Base-by-base conservation (phyloP, 257 asterid genomes). In the Salvia splendens region DNA sequence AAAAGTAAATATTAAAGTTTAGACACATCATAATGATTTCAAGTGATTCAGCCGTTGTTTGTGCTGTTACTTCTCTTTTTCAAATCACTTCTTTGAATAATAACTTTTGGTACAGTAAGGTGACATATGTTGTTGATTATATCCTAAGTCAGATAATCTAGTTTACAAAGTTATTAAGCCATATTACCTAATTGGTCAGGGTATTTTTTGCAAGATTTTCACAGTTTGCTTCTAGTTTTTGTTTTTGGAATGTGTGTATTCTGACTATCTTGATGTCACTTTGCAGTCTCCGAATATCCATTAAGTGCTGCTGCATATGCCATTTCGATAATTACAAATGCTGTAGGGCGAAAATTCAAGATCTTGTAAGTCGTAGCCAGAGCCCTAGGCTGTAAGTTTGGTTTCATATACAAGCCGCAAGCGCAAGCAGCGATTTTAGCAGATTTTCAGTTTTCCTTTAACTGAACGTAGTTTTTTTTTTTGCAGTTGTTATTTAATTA, bases 231-330 rank as follows among this genome's bases (percentile, higher is more conserved):
- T 36, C 47, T 35, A 8, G 12, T 40, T 40, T 41, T 5, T 0
- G 7, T 14, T 54, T 38, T 50, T 77, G 7, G 69, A 30, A 10
- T 40, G 5, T 28, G 8, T 4, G 15, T 41, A 12, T 64, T 42
- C 67, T 80, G 30, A 75, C 49, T 4, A 50, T 14, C 11, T 6
- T 48, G 36, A 57, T 79, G 45, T 12, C 7, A 52, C 66, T 49
- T 54, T 75, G 87, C 97, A 92, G 97, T 92, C 76, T 89, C 97
- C 7, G 91, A 86, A 66, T 89, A 79, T 72, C 97, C 94, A 41
- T 8, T 92, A 80, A 92, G 96, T 60, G 95, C 96, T 60, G 95
- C 96, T 45, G 98, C 94, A 15, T 87, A 83, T 73, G 85, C 92
- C 75, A 85, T 92, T 77, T 83, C 96, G 6, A 89, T 86, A 36